Percentiles rank a stretch among this genome's conserved stretches.
These are phyloP conservation scores for Globisporangium viniferum DNA, from an alignment of 352 stramenopile genomes.

Conservation along the genomic window DNA sequence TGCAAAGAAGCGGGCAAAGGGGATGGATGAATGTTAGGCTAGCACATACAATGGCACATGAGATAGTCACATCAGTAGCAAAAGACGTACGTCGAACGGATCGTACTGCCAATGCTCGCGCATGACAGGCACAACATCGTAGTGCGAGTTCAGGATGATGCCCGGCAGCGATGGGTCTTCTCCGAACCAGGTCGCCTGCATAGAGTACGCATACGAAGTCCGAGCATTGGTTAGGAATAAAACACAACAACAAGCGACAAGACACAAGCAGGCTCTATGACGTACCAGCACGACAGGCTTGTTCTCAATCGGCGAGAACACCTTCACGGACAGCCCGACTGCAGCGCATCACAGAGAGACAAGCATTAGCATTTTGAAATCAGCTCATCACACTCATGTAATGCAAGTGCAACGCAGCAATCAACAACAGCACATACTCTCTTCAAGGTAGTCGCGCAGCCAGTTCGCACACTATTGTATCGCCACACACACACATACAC, in stretches of 20 bases:
- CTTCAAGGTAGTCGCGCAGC: slow-evolving; percentile 51
- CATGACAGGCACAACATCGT: slow-evolving; percentile 93
- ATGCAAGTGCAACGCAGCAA: neutral
- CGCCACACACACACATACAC: too few species aligned
- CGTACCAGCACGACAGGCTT: slow-evolving; percentile 90
- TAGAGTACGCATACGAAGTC: neutral
- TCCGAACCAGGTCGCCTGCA: slow-evolving; percentile 70
- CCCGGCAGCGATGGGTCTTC: slow-evolving; percentile 72
- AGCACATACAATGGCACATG: neutral
- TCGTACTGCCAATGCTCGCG: slow-evolving; percentile 83
- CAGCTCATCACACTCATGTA: neutral
- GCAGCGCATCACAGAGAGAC: neutral
- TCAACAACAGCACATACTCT: slow-evolving; percentile 25
- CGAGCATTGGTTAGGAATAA: neutral
- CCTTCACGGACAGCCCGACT: slow-evolving; percentile 47
- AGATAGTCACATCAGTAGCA: neutral
- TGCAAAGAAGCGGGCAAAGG: too few species aligned
- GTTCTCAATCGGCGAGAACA: slow-evolving; percentile 53
- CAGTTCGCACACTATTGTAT: slow-evolving; percentile 49
- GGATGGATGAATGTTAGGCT: neutral
- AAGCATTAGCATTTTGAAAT: neutral
- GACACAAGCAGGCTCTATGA: neutral
- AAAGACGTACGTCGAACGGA: slow-evolving; percentile 69
- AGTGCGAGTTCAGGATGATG: slow-evolving; percentile 93
- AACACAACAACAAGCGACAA: too few species aligned